Conservation (phyloP, 352 stramenopile genomes). For the Pythium vanterpoolii region DNA sequence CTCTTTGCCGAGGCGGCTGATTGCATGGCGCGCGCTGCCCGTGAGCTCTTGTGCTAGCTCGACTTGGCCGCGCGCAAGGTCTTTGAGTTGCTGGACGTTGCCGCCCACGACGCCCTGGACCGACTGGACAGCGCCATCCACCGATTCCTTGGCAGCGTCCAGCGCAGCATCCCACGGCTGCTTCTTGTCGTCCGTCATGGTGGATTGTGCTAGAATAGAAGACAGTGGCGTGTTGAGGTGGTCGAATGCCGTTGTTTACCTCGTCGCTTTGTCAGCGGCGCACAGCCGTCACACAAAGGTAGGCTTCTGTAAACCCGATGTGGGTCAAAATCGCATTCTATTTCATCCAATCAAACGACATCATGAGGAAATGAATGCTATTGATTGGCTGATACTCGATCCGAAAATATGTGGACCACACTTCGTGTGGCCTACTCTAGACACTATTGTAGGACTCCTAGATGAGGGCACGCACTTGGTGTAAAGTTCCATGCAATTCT, state of each 20-base stretch:
- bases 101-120: conserved; percentile 34
- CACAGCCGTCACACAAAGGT: conserved; percentile 22
- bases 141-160: conserved; percentile 38
- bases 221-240: not conserved
- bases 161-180: conserved; percentile 49
- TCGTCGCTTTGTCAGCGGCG: conserved; percentile 7
- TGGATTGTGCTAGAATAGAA: not conserved
- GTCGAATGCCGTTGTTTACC: not conserved
- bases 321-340: not conserved
- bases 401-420: conserved; percentile 2
- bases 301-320: not conserved
- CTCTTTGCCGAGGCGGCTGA: conserved; percentile 36
- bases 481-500: not conserved
- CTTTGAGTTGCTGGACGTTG: conserved; percentile 43
- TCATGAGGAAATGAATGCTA: not conserved
- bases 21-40: conserved; percentile 45
- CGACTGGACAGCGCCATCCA: conserved; percentile 50
- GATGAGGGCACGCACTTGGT: not conserved
- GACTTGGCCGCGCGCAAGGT: conserved; percentile 36
- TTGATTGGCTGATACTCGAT: not conserved
- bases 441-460: no score
- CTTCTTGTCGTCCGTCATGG: conserved; percentile 46
- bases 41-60: conserved; percentile 63
- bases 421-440: no score
- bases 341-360: conserved; percentile 20